Conservation (phyloP, 1,284 basidiomycete genomes). For the Cutaneotrichosporon sp. region DNA sequence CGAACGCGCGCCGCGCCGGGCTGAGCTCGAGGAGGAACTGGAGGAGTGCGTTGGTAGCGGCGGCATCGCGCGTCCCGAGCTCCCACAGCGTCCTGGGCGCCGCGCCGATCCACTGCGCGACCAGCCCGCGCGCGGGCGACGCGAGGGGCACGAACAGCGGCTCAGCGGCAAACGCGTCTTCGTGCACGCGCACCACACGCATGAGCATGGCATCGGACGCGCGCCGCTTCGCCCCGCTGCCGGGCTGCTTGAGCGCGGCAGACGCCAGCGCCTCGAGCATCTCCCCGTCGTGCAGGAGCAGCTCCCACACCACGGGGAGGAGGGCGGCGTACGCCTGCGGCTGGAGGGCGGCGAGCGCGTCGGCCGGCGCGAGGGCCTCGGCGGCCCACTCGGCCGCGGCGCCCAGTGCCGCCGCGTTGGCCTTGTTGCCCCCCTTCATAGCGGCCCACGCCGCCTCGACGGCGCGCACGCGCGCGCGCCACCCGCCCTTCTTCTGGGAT, state of each 20-base stretch:
- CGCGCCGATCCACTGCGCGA: conserved; percentile 58
- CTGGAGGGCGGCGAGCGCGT: conserved; percentile 59
- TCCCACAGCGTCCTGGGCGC: conserved; percentile 84
- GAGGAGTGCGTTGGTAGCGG: conserved; percentile 61
- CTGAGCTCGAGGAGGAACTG: conserved; percentile 34
- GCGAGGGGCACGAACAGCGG: conserved; percentile 45
- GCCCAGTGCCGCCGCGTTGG: conserved; percentile 36
- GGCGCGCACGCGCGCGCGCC: conserved; percentile 35
- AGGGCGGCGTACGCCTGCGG: conserved; percentile 67
- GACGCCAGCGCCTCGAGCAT: conserved; percentile 29
- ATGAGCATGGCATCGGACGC: conserved; percentile 66
- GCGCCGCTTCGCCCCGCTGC: conserved; percentile 36
- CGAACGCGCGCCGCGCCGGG: conserved; percentile 24
- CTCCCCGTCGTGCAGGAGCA: conserved; percentile 64
- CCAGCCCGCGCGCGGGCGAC: conserved; percentile 27
- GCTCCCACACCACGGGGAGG: conserved; percentile 79
- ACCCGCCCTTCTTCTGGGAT: conserved; percentile 22
- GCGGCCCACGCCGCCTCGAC: conserved; percentile 38
- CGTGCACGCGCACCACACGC: conserved; percentile 65
- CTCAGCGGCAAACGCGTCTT: conserved; percentile 36
- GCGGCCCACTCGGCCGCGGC: conserved; percentile 64
- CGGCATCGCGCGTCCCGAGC: conserved; percentile 62
- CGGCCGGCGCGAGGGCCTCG: conserved; percentile 59
- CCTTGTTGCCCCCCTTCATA: conserved; percentile 7
- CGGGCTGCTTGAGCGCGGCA: conserved; percentile 52